Percentiles rank a stretch among this genome's conserved stretches.
Evolutionary conservation across 306 rosid species (phyloP).

Genomic region (Gastrolobium villosum): DNA sequence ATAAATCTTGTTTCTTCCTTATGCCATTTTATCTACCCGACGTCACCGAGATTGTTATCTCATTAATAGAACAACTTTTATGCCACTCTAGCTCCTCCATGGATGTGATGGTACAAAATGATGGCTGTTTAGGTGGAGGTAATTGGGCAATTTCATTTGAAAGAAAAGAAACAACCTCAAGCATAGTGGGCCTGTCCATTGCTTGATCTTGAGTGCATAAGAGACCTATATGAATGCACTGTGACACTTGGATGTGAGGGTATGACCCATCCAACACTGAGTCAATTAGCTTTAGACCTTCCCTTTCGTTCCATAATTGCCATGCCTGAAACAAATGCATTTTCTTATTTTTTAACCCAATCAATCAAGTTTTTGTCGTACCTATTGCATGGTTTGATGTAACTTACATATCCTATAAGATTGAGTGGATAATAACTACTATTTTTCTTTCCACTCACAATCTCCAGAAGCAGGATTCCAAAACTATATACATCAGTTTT

Average conservation of each 20-base stretch:
- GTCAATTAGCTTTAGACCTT: not conserved
- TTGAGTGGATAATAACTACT: constrained; percentile 16
- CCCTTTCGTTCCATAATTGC: not conserved
- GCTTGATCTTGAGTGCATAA: constrained; percentile 17
- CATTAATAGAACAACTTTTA: not conserved
- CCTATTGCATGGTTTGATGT: not conserved
- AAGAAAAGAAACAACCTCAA: constrained; percentile 14
- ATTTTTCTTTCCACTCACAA: constrained; percentile 45
- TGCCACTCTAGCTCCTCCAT: not conserved
- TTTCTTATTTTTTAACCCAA: not conserved
- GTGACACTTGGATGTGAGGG: not conserved
- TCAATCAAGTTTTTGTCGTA: not conserved
- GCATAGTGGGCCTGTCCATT: constrained; percentile 9
- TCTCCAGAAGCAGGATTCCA: constrained; percentile 41
- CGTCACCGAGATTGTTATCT: not conserved
- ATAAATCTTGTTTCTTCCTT: not conserved
- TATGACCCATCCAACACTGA: not conserved
- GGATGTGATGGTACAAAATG: not conserved
- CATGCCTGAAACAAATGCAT: constrained; percentile 4
- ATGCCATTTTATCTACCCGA: not conserved
- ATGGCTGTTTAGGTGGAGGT: constrained; percentile 6
- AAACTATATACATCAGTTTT: constrained; percentile 50
- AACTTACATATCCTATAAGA: constrained; percentile 52
- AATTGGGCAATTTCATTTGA: not conserved
- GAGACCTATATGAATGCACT: constrained; percentile 14